Base-by-base conservation (phyloP, 192 early-diverging fungal species). In the Coemansia erecta region DNA sequence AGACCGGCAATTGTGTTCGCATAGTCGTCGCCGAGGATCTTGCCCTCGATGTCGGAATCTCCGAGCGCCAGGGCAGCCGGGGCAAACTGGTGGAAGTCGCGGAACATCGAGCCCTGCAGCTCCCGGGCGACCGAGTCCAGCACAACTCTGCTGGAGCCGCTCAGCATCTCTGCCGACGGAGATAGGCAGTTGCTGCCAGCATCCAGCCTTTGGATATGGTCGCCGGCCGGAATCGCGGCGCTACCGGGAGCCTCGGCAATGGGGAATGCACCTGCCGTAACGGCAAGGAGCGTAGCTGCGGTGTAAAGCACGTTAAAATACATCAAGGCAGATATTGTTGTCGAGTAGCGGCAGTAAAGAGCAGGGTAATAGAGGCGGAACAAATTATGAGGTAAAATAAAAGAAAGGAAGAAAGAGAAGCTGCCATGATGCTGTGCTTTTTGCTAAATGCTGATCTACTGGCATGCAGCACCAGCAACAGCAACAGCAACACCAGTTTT, bases 71-170 rank as follows among this genome's bases (percentile, higher is more conserved):
- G 46, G 21, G 69, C 69, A 6, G 56, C 69, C 4, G 75, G 75
- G 21, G 64, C 75, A 46, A 72, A 78, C 63, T 69, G 62, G 52
- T 71, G 75, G 19, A 72, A 65, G 66, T 78, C 70, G 52, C 69
- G 65, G 63, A 72, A 78, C 60, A 62, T 49, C n/a, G 75, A 66
- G 43, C 14, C 22, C 11, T 60, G 47, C 35, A 78, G 62, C 37
- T 53, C 54, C 2, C 51, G 61, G 23, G 75, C 75, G 6, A 68
- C 47, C 4, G 57, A 58, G 55, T 63, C 55, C 31, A 78, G 39
- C 24, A 53, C 56, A 13, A 42, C 47, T 9, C 75, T 56, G 28
- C 51, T 61, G 4, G 52, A 43, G 4, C 39, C 53, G 52, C 58
- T 58, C 14, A 72, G 47, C 9, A 37, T 42, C 39, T 62, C 37